Conservation (phyloP, 768 basidiomycete species). For the Mycena latifolia region DNA sequence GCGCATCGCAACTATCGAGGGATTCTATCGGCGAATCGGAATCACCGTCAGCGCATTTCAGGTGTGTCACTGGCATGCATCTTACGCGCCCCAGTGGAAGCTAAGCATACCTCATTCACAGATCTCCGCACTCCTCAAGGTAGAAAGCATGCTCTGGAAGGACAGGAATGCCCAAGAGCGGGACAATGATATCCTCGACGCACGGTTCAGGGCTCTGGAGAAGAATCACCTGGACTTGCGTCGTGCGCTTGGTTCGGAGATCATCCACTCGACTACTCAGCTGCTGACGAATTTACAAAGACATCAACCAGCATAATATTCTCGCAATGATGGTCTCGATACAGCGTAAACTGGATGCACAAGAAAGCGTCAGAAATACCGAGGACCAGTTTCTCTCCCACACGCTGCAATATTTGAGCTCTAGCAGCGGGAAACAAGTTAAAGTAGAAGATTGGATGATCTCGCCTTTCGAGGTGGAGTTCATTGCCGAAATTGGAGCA, state of each 20-base stretch:
- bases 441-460: slow-evolving; percentile 19
- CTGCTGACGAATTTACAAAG: background rate
- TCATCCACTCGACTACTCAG: background rate
- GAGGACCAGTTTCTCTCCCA: background rate
- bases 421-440: background rate
- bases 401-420: slow-evolving; percentile 1
- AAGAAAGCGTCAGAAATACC: background rate
- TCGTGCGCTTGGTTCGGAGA: background rate
- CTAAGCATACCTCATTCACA: background rate
- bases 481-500: background rate
- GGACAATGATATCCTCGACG: background rate
- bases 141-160: background rate
- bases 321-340: slow-evolving; percentile 10
- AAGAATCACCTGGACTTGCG: background rate
- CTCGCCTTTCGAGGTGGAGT: slow-evolving; percentile 12
- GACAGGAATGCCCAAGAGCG: background rate
- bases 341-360: background rate
- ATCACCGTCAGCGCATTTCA: background rate
- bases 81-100: no score
- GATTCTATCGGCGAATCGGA: background rate
- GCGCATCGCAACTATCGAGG: background rate
- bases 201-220: background rate
- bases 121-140: background rate
- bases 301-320: slow-evolving; percentile 6
- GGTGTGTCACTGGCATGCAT: background rate